These are phyloP conservation scores for Candida ponderosae DNA, from an alignment of 805 yeast genomes.

Conservation along the genomic window DNA sequence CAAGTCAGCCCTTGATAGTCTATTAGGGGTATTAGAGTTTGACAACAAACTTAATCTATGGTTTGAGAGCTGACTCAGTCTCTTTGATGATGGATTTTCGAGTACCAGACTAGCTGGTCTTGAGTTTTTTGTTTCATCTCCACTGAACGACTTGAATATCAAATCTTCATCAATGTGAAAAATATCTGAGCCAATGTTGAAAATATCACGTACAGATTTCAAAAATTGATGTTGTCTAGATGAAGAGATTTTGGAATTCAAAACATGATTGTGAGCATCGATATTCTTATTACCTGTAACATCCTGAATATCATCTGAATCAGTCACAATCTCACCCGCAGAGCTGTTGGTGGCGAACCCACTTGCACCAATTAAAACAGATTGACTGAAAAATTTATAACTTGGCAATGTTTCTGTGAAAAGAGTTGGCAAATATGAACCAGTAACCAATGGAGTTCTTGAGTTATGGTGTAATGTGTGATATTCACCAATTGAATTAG, in stretches of 20 bases:
- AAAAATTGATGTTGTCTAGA: conserved; percentile 40
- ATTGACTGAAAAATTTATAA: conserved; percentile 49
- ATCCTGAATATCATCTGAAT: conserved; percentile 8
- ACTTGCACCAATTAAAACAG: conserved; percentile 46
- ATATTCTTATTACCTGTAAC: conserved; percentile 41
- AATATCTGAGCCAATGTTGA: conserved; percentile 51
- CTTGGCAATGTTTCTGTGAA: conserved; percentile 51
- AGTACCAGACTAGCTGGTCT: conserved; percentile 40
- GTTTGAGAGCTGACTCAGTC: conserved; percentile 30
- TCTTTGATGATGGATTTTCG: conserved; percentile 35
- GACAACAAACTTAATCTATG: conserved; percentile 14
- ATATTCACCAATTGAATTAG: conserved; percentile 41
- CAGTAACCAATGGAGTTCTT: conserved; percentile 50
- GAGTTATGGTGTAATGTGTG: conserved; percentile 34
- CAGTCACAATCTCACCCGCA: background rate
- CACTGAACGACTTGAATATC: conserved; percentile 47
- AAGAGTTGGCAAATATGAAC: conserved; percentile 56
- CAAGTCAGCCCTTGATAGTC: conserved; percentile 19
- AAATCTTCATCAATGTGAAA: conserved; percentile 49
- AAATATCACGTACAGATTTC: conserved; percentile 51
- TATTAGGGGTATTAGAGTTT: conserved; percentile 1
- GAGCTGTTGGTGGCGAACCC: conserved; percentile 24
- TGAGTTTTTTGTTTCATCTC: conserved; percentile 21
- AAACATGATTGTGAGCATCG: conserved; percentile 25
- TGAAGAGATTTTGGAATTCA: conserved; percentile 14